Base-by-base conservation (phyloP, 2,329 filamentous ascomycete genomes). In the Alternaria dauci region DNA sequence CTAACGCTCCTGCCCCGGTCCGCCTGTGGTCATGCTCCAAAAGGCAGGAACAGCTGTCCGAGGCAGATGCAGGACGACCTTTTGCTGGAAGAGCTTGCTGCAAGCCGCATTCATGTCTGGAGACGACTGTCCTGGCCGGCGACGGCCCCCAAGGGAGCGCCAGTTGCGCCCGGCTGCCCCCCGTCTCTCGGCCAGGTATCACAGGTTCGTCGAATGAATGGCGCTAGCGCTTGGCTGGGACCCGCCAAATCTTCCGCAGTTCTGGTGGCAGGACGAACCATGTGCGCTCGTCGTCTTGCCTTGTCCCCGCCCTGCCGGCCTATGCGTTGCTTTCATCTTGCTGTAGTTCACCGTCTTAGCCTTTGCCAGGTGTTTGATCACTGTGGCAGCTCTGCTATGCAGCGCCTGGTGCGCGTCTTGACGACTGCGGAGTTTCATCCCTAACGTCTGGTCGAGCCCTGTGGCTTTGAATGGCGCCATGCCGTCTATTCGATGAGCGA, bases 191-290 rank as follows among this genome's bases (percentile, higher is more conserved):
- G 38, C 41, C 30, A 46, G 41, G 52, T 55, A n/a, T 44, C 52
- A 55, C 52, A 38, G 52, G 20, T 43, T 55, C 39, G 41, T 55
- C 52, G 52, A 39, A 47, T 55, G 41, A 46, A 55, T 26, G 52
- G 52, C 41, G 39, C 42, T 58, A 58, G 56, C 56, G 56, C 51
- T 50, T 50, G 46, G 46, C 46, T 50, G 46, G 46, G 42, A 42
- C 42, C 56, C 57, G 53, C 57, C 57, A 44, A 55, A 55, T 55
- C 42, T 58, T 54, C 50, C 56, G 42, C 55, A 54, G 32, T 42
- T 41, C 56, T 42, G 51, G 39, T 23, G 30, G 52, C 52, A 55
- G 41, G 42, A 47, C 41, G 39, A 55, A 47, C 52, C 30, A 46
- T 55, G 52, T 43, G 36, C 42, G 46, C 42, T 47, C n/a, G 23